phyloP scores from a whole-genome alignment of 2,329 filamentous ascomycete genomes.

The Trichoderma lentiforme region DNA sequence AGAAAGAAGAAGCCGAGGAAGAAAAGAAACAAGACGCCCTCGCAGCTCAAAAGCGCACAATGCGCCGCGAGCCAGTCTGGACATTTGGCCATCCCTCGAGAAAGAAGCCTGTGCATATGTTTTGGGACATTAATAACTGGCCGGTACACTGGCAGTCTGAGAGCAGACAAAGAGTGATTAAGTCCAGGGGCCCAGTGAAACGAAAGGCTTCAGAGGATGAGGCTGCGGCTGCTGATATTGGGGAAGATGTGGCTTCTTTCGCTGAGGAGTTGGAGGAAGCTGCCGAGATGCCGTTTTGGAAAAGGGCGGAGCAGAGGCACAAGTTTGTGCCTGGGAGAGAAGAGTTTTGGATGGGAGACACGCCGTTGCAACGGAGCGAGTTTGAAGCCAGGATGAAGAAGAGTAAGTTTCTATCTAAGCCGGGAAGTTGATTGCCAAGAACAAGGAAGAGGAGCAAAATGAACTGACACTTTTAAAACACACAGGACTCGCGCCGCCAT shows the following conservation, averaged over 20 bases:
- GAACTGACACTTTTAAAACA: background rate
- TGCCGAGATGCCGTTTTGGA: slow-evolving; percentile 3
- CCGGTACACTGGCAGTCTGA: slow-evolving; percentile 40
- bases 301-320: background rate
- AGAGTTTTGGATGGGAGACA: slow-evolving; percentile 32
- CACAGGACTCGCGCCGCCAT: background rate
- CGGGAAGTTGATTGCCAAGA: too few relatives aligned
- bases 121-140: slow-evolving; percentile 49
- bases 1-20: slow-evolving; percentile 11
- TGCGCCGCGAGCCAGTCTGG: slow-evolving; percentile 32
- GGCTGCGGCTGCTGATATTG: too few relatives aligned
- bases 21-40: background rate
- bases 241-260: background rate
- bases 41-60: slow-evolving; percentile 14
- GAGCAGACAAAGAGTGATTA: slow-evolving; percentile 30
- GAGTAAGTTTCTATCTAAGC: background rate
- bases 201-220: background rate
- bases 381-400: slow-evolving; percentile 23
- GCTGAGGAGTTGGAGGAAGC: background rate
- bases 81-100: slow-evolving; percentile 30
- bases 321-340: slow-evolving; percentile 25
- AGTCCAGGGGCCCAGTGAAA: slow-evolving; percentile 7
- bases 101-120: slow-evolving; percentile 27
- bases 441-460: background rate
- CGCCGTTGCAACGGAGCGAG: slow-evolving; percentile 27